Evolutionary conservation across 2,329 filamentous ascomycete genomes (phyloP).

Genomic region (Phyllosticta citriasiana): DNA sequence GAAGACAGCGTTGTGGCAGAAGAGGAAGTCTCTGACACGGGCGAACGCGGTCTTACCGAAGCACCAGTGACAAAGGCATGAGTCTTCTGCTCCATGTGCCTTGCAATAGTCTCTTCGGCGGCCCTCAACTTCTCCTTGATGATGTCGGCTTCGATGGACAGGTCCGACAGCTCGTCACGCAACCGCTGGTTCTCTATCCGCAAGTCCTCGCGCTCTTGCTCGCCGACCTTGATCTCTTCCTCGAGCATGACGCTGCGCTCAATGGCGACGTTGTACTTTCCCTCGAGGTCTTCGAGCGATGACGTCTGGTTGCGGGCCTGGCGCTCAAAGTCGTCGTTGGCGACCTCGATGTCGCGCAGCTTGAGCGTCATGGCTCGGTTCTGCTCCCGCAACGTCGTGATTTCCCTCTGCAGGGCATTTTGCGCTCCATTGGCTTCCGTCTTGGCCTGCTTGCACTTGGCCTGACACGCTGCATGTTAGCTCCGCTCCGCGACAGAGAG

Average conservation of each 20-base stretch:
- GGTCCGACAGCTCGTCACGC: conserved; percentile 80
- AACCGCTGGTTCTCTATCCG: conserved; percentile 86
- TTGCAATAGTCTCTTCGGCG: conserved; percentile 42
- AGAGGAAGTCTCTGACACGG: conserved; percentile 67
- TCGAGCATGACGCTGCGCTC: conserved; percentile 89
- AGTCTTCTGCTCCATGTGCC: conserved; percentile 42
- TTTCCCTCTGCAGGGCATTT: conserved; percentile 84
- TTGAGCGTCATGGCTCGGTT: conserved; percentile 74
- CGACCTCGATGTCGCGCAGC: conserved; percentile 90
- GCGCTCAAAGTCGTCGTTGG: conserved; percentile 95
- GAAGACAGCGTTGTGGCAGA: conserved; percentile 64
- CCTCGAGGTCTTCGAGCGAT: conserved; percentile 91
- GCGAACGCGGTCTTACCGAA: conserved; percentile 49
- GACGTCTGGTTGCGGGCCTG: conserved; percentile 93
- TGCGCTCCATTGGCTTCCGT: conserved; percentile 76
- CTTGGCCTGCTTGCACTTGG: conserved; percentile 94
- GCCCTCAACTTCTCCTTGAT: conserved; percentile 87
- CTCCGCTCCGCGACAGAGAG: background rate
- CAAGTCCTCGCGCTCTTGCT: conserved; percentile 81
- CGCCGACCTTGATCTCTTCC: conserved; percentile 82
- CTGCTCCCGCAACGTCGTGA: conserved; percentile 77
- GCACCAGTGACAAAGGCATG: conserved; percentile 39
- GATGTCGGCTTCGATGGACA: conserved; percentile 92
- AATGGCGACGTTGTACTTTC: conserved; percentile 90
- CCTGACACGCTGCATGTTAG: conserved; percentile 39